phyloP scores from a whole-genome alignment of 2,329 filamentous ascomycete species.

The Alternaria conjuncta region DNA sequence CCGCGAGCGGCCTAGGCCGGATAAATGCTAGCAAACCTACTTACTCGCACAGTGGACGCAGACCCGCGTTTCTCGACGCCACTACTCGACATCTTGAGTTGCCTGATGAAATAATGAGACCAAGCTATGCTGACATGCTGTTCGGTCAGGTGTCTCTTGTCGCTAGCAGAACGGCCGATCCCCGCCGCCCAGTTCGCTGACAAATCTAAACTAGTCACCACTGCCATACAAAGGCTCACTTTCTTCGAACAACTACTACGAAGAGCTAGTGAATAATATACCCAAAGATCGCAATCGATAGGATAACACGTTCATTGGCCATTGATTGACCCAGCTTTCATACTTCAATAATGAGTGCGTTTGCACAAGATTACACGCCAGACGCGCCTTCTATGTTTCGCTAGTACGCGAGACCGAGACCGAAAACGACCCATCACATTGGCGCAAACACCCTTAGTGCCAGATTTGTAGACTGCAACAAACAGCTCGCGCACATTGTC shows the following conservation, averaged over 20 bases:
- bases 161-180: not conserved
- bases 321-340: not conserved
- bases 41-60: slow-evolving; percentile 30
- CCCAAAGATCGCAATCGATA: not conserved
- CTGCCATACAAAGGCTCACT: slow-evolving; percentile 26
- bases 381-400: not conserved
- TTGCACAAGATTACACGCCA: not conserved
- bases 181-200: not conserved
- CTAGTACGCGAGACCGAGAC: not conserved
- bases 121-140: slow-evolving; percentile 10
- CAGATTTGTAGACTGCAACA: too few relatives aligned
- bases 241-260: slow-evolving; percentile 1
- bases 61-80: slow-evolving; percentile 33
- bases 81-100: slow-evolving; percentile 20
- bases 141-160: slow-evolving; percentile 12
- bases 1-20: not conserved
- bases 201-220: slow-evolving; percentile 17
- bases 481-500: not conserved
- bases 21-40: not conserved
- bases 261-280: too few relatives aligned
- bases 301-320: accelerated
- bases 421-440: not conserved
- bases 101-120: not conserved
- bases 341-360: not conserved
- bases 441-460: too few relatives aligned